Evolutionary conservation across 2,329 filamentous ascomycete species (phyloP), one percentile per base, ranked within the genome.

Genomic region (Aspergillus sergii): DNA sequence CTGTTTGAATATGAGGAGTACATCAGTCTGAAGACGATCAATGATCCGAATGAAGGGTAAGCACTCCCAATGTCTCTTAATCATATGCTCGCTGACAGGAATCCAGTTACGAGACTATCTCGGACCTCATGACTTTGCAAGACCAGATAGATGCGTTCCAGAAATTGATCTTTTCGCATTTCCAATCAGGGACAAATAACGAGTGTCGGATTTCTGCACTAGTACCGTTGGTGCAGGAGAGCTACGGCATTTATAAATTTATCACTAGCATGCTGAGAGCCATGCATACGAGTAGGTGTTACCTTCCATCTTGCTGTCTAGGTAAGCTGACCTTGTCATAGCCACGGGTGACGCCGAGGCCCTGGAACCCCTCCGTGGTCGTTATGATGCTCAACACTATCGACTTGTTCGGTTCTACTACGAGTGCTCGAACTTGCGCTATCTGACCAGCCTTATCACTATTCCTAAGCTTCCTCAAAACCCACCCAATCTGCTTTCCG

Each of bases 1-100:
- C 93, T 94, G 1, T 99, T 99, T 74, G 95, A 99, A 77, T 99
- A 99, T 76, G 94, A 98, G 82, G 95, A 99, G 78, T 99, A 99
- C 78, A 94, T 98, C 77, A 97, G 93, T 75, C 84, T 99, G 76
- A 98, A 97, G 83, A 93, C 93, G 32, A 98, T 96, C 82, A 97
- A 98, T 78, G 95, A 99, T 78, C 95, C 95, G 4, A 98, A 99
- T 75, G 95, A 99, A 82, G 95, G 95, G 75, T 94, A 90, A 36
- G 56, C 75, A 45, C n/a, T 16, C 19, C 19, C 36, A 26, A 11
- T 41, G 26, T 21, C 32, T 4, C 21, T 48, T 12, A 9, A 10
- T 21, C 8, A 36, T 21, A 12, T 23, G 14, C 41, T 30, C 32
- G 61, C 71, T 80, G 59, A 78, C 64, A 3, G 10, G 4, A 23